Evolutionary conservation across 768 basidiomycete species (phyloP), one percentile per base, ranked within the genome.

Genomic region (Agrocybe pediades): DNA sequence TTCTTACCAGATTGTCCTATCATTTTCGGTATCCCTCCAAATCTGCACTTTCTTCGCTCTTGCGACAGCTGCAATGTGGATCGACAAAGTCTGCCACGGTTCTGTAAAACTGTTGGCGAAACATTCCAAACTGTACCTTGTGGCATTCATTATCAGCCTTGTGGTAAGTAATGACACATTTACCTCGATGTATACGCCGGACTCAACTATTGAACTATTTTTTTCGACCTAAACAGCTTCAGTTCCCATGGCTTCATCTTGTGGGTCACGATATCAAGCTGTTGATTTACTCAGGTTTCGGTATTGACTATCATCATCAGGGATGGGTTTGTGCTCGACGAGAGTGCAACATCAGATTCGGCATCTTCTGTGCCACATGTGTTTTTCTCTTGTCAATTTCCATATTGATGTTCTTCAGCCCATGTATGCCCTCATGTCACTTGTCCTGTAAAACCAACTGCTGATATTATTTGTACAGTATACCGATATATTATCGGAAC

Each of bases 41-140:
- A 70, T 84, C 4, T 65, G 78, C 1, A 66, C 67, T 5, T 84
- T 84, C 65, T 82, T 84, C 60, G 70, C 71, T 2, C 40, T 83
- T 5, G 73, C 77, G 6, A 74, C 77, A 15, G 69, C 75, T 2
- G 72, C 65, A 1, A 63, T 82, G 53, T 84, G 83, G 83, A 71
- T 81, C 19, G 71, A 75, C 57, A 79, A 80, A 61, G 70, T 80
- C 7, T 71, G 68, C 20, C 67, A 67, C 40, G 72, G 71, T 1
- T 51, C 65, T 9, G 65, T 79, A 30, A 65, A 63, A n/a, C 45
- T 49, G 11, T 56, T 78, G n/a, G 68, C 74, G 19, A 52, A 65
- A 0, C 69, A 76, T 50, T 59, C 65, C 29, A 60, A 53, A 13
- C 21, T 78, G 11, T 80, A 79, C 50, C 60, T 76, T n/a, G 77